Conservation (phyloP, 179 eudicot genomes). For the Pouteria campechiana region DNA sequence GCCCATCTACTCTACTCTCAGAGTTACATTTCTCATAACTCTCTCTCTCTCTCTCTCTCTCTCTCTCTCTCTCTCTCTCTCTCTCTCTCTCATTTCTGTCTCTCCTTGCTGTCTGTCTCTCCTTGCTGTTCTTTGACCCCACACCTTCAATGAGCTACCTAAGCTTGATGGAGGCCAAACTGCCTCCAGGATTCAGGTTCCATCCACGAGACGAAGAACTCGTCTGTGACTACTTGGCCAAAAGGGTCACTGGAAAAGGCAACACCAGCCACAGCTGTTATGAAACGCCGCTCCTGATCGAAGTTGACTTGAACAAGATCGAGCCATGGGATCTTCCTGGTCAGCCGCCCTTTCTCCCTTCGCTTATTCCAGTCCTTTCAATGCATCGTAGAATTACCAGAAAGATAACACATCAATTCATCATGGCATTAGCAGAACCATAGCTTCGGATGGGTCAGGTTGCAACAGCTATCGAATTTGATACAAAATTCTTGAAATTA, state of each 20-base stretch:
- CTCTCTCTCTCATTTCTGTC: not conserved
- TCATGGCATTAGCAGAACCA: too few relatives aligned
- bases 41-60: not conserved
- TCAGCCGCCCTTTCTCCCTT: constrained; percentile 15
- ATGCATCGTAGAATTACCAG: too few relatives aligned
- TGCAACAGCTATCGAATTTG: too few relatives aligned
- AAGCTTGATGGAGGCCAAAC: constrained; percentile 47
- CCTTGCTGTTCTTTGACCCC: not conserved
- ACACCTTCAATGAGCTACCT: constrained; percentile 29
- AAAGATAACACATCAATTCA: too few relatives aligned
- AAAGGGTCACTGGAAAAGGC: constrained; percentile 31
- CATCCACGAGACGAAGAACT: constrained; percentile 78
- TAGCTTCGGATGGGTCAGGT: too few relatives aligned
- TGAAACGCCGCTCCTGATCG: constrained; percentile 31
- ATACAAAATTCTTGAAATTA: too few relatives aligned
- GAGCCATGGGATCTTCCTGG: constrained; percentile 92
- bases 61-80: not conserved
- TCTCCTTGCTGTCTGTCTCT: not conserved
- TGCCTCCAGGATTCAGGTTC: constrained; percentile 80
- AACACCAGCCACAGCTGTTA: too few relatives aligned
- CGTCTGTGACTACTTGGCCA: constrained; percentile 64
- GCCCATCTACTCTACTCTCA: not conserved
- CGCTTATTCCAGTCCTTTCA: too few relatives aligned
- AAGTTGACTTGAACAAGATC: constrained; percentile 69
- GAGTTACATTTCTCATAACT: not conserved